phyloP scores from a whole-genome alignment of 2,329 filamentous ascomycete species.

The Penicillium sp. region DNA sequence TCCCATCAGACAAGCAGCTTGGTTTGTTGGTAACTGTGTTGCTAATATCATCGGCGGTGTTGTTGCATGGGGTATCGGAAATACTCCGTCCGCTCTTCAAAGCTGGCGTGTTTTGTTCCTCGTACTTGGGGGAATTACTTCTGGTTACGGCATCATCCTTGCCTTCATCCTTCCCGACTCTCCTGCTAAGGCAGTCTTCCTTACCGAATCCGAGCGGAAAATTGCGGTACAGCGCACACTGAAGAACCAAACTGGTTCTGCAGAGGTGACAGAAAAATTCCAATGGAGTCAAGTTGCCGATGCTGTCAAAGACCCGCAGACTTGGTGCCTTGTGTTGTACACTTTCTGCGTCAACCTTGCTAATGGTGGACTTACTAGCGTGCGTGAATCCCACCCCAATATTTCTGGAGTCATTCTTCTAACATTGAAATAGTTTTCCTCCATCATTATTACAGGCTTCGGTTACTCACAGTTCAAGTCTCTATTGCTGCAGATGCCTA shows the following conservation, averaged over 20 bases:
- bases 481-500: slow-evolving; percentile 6
- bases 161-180: slow-evolving; percentile 6
- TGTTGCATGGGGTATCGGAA: slow-evolving; percentile 24
- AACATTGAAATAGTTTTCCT: background rate
- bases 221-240: slow-evolving; percentile 9
- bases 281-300: slow-evolving; percentile 7
- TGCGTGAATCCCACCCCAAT: background rate
- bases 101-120: slow-evolving; percentile 8
- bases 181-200: background rate
- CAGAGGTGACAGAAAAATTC: background rate
- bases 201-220: background rate
- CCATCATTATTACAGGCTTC: slow-evolving; percentile 7
- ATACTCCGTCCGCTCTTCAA: slow-evolving; percentile 13
- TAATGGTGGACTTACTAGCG: slow-evolving; percentile 22
- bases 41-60: slow-evolving; percentile 24
- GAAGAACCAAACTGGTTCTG: background rate
- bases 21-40: slow-evolving; percentile 25
- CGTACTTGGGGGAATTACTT: slow-evolving; percentile 5
- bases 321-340: slow-evolving; percentile 21
- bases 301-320: slow-evolving; percentile 4
- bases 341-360: slow-evolving; percentile 22
- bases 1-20: slow-evolving; percentile 21
- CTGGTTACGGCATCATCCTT: slow-evolving; percentile 2
- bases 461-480: slow-evolving; percentile 3
- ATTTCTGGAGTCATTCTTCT: background rate